These are phyloP conservation scores for Anthoceros angustus DNA, from an alignment of 225 moss, liverwort and hornwort genomes.

Conservation along the genomic window DNA sequence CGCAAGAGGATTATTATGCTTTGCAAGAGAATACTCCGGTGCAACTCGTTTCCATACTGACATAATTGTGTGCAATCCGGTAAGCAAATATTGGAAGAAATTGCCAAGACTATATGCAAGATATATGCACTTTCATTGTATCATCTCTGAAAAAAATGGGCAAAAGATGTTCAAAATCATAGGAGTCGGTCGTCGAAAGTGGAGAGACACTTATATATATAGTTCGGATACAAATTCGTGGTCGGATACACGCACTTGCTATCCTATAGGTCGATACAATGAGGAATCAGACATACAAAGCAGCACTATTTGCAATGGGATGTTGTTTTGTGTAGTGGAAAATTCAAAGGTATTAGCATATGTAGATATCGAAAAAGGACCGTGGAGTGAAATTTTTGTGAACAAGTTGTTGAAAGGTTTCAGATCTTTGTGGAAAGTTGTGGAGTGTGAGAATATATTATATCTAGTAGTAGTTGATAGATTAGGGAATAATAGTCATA, in stretches of 20 bases:
- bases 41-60: not conserved
- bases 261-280: not conserved
- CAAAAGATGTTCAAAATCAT: not conserved
- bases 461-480: not conserved
- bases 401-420: not conserved
- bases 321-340: constrained; percentile 4
- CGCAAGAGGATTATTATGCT: not conserved
- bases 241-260: not conserved
- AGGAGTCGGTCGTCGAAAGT: not conserved
- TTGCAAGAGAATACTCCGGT: not conserved
- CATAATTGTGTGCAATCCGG: not conserved
- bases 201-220: not conserved
- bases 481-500: not conserved
- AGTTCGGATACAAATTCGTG: not conserved
- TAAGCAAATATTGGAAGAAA: not conserved
- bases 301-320: not conserved
- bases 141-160: not conserved
- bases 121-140: not conserved
- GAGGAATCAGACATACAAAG: not conserved
- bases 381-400: not conserved
- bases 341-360: not conserved
- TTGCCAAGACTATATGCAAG: not conserved
- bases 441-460: not conserved
- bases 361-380: not conserved
- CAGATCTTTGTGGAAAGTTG: constrained; percentile 4